Evolutionary conservation across 2,329 filamentous ascomycete genomes (phyloP).

Genomic region (Peltaster fructicola): DNA sequence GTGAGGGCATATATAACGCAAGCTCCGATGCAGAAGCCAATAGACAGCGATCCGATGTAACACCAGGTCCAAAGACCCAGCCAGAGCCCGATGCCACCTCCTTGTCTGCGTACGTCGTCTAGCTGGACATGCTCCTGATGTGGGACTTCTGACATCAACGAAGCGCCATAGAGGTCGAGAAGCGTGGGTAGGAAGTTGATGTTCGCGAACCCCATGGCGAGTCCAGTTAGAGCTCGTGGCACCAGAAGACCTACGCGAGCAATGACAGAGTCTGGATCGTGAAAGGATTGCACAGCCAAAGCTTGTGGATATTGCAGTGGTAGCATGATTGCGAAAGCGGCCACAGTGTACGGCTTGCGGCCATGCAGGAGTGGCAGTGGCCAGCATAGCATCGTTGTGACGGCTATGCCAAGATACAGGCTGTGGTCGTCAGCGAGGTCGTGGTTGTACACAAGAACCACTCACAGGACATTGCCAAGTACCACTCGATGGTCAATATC

Average conservation of each 20-base stretch:
- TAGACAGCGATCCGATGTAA: slow-evolving; percentile 50
- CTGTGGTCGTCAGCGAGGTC: slow-evolving; percentile 32
- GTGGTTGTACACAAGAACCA: slow-evolving; percentile 23
- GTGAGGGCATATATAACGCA: slow-evolving; percentile 45
- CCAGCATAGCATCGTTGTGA: slow-evolving; percentile 56
- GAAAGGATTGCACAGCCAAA: slow-evolving; percentile 39
- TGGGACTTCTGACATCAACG: slow-evolving; percentile 52
- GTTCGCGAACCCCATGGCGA: slow-evolving; percentile 54
- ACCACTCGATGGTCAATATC: slow-evolving; percentile 51
- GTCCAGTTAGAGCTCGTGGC: slow-evolving; percentile 47
- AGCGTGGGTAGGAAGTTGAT: slow-evolving; percentile 59
- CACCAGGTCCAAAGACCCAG: slow-evolving; percentile 64
- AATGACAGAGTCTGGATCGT: slow-evolving; percentile 36
- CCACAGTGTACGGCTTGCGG: slow-evolving; percentile 58
- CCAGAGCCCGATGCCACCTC: slow-evolving; percentile 67
- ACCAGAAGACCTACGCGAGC: slow-evolving; percentile 46
- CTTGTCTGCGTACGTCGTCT: slow-evolving; percentile 54
- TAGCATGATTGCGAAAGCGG: slow-evolving; percentile 49
- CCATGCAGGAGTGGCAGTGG: slow-evolving; percentile 59
- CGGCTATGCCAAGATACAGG: slow-evolving; percentile 51
- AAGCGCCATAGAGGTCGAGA: slow-evolving; percentile 60
- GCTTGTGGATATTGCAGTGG: slow-evolving; percentile 63
- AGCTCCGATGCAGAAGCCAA: slow-evolving; percentile 57
- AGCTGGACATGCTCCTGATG: slow-evolving; percentile 53
- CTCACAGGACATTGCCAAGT: slow-evolving; percentile 50